Evolutionary conservation across 345 rosid genomes (phyloP).

Genomic region (Citrus australasica): DNA sequence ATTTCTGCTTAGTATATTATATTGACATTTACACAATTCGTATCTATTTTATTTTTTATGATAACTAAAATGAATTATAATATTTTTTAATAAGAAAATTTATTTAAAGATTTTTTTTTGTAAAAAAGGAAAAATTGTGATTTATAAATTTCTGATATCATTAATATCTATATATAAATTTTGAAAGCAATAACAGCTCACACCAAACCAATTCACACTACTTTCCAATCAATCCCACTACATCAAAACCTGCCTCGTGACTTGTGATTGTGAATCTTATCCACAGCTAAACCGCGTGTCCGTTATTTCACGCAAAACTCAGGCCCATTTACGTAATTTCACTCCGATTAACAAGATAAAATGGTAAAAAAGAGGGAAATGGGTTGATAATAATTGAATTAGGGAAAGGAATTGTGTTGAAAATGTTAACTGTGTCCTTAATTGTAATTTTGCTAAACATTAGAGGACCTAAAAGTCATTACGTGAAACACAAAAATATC

Average conservation of each 20-base stretch:
- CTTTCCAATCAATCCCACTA: neutral
- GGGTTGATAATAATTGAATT: too few relatives aligned
- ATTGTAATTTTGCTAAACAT: too few relatives aligned
- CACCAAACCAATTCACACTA: neutral
- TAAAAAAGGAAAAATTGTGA: too few relatives aligned
- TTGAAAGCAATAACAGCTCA: neutral
- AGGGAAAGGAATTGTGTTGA: neutral
- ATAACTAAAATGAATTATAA: too few relatives aligned
- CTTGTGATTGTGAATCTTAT: constrained; percentile 5
- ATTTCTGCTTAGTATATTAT: accelerated
- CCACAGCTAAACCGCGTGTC: neutral
- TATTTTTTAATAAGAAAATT: too few relatives aligned
- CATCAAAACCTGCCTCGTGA: neutral
- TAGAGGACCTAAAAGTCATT: neutral
- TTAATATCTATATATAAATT: neutral
- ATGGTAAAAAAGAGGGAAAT: too few relatives aligned
- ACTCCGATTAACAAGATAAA: too few relatives aligned
- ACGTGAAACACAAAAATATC: neutral
- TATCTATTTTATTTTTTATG: too few relatives aligned
- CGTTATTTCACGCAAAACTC: neutral
- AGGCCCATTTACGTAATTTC: neutral
- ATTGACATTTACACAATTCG: too few relatives aligned
- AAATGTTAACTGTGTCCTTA: neutral
- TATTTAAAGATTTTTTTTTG: too few relatives aligned
- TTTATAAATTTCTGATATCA: neutral